Evolutionary conservation across 2,329 filamentous ascomycete genomes (phyloP).

Genomic region (Periconia sp.): DNA sequence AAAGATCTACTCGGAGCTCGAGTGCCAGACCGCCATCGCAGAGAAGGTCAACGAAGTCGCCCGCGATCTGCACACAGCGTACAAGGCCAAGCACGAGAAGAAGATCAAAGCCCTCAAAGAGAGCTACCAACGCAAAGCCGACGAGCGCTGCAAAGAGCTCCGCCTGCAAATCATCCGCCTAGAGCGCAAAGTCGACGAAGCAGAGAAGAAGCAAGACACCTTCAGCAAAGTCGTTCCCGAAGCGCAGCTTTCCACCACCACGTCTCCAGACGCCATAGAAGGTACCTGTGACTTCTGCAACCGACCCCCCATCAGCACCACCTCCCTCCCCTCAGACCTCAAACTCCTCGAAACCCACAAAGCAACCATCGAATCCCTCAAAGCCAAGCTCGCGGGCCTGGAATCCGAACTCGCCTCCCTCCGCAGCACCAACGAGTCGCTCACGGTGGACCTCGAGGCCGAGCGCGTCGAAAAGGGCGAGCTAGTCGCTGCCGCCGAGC

Average conservation of each 20-base stretch:
- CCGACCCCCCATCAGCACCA: conserved; percentile 9
- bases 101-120: conserved; percentile 89
- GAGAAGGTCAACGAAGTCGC: conserved; percentile 75
- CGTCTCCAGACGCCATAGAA: conserved; percentile 8
- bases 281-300: conserved; percentile 17
- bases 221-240: conserved; percentile 56
- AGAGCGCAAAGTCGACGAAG: conserved; percentile 71
- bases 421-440: conserved; percentile 67
- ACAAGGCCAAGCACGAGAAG: conserved; percentile 96
- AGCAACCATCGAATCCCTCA: conserved; percentile 68
- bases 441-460: conserved; percentile 67
- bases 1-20: conserved; percentile 43
- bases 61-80: conserved; percentile 87
- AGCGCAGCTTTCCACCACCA: neutral
- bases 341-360: conserved; percentile 63
- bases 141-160: conserved; percentile 81
- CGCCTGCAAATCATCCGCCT: conserved; percentile 71
- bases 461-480: conserved; percentile 84
- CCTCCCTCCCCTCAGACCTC: conserved; percentile 42
- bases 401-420: conserved; percentile 71
- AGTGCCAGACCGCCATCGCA: conserved; percentile 70
- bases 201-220: conserved; percentile 65
- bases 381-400: conserved; percentile 74
- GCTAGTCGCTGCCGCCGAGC: conserved; percentile 77
- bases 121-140: conserved; percentile 81